These are phyloP conservation scores for Orychophragmus violaceus DNA, from an alignment of 345 rosid genomes.

Conservation along the genomic window DNA sequence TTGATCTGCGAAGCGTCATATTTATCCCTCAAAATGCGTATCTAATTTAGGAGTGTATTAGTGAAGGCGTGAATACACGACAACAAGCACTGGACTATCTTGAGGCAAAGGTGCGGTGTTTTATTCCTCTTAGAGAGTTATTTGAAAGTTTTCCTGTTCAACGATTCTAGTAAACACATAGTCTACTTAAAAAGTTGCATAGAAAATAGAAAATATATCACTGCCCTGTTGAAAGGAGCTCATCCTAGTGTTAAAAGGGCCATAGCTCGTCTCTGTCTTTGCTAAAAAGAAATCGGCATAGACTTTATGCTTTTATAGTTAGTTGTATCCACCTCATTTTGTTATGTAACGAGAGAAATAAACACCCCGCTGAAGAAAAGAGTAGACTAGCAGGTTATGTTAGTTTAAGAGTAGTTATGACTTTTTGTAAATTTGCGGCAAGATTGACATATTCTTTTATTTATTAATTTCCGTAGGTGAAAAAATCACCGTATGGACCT, in stretches of 20 bases:
- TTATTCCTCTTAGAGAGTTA: background rate
- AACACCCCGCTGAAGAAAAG: background rate
- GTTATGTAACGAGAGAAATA: background rate
- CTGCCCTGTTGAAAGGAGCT: background rate
- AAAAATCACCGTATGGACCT: constrained; percentile 38
- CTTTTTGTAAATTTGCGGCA: background rate
- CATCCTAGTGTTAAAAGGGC: background rate
- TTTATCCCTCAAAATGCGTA: background rate
- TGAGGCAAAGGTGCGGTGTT: constrained; percentile 55
- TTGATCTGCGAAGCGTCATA: background rate
- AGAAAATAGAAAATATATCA: background rate
- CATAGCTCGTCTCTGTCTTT: background rate
- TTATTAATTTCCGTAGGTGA: constrained; percentile 45
- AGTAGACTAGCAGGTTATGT: constrained; percentile 7
- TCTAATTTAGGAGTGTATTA: constrained; percentile 67
- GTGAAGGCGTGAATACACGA: constrained; percentile 46
- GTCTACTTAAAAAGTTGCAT: background rate
- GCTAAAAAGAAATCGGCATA: background rate
- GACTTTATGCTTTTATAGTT: background rate
- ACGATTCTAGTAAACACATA: background rate
- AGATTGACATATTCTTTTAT: background rate
- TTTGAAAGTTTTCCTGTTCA: background rate
- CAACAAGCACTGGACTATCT: constrained; percentile 71
- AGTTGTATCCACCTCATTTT: background rate
- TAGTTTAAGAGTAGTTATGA: background rate